Base-by-base conservation (phyloP, 768 basidiomycete species). In the Hygrophorus russula region DNA sequence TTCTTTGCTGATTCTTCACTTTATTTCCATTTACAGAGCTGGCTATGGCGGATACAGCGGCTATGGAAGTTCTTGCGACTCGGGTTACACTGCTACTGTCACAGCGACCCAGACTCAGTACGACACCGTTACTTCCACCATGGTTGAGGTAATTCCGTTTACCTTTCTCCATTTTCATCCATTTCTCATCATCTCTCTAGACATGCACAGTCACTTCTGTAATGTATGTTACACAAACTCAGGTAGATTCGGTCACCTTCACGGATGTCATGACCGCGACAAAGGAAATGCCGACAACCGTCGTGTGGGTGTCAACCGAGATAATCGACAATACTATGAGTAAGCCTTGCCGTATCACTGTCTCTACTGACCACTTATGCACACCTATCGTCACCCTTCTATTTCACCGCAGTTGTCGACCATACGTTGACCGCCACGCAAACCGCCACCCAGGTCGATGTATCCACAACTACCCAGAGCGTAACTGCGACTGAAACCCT, bases 221-320 rank as follows among this genome's bases (percentile, higher is more conserved):
- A 24, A 24, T 24, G 24, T 24, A 3, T 24, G 57, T 64, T 54
- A 54, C 57, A 39, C 54, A 67, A 55, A 70, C 64, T 1, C n/a
- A 51, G 7, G 24, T 24, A 7, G 24, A 24, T 24, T 24, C 24
- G 7, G 24, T 65, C 47, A 71, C 67, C 9, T 52, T 57, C 45
- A 74, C 71, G 17, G 56, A 65, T 45, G 60, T 74, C 40, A 61
- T 65, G 51, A 78, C 76, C 3, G 71, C 71, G 8, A 64, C 73
- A 17, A 59, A 75, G 57, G 60, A 72, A 24, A 63, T 76, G 35
- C 78, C 78, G 39, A 81, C 80, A 17, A 81, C 78, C 9, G 69
- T 71, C 37, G 68, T 80, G 35, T 82, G 72, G 70, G 69, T 78
- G 31, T 80, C 78, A 13, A 82, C 80, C 18, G 71, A 80, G 59